Base-by-base conservation (phyloP, 2,329 filamentous ascomycete genomes). In the Phyllosticta paracitricarpa region DNA sequence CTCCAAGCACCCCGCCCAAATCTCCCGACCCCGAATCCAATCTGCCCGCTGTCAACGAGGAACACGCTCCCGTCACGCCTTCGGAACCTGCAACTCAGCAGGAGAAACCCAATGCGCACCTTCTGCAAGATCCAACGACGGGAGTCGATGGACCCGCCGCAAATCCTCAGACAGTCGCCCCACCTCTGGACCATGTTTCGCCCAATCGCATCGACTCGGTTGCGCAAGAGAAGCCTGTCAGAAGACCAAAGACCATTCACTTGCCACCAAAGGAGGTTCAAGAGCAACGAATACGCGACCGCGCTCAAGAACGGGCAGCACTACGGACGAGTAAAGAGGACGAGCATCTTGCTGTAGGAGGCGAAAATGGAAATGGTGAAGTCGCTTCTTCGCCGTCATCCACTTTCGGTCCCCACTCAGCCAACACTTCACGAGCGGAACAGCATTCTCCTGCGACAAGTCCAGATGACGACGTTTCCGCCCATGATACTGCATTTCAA, bases 401-500 rank as follows among this genome's bases (percentile, higher is more conserved):
- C 5, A 91, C 88, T 0, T 76, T 83, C 60, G 84, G 80, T 33
- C 82, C 86, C 1, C 86, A 87, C 67, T 91, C 88, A 53, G 85
- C 85, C 60, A 84, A 87, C 24, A 94, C 89, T 0, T 88, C 89
- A 1, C 82, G 81, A 40, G 80, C 86, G 51, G 82, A 86, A 63
- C 83, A 87, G 64, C 82, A 80, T 6, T 91, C 89, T 1, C 84
- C 88, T 0, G 86, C 88, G 66, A 91, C 89, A 1, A 91, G 88
- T 66, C 86, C 88, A 1, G 88, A 88, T 60, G 83, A 87, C 60
- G 87, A 76, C 28, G 72, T 76, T 55, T 77, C 78, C 62, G 74
- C 71, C 9, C 75, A 76, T 28, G 70, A 57, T 54, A 48, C 14
- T 30, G n/a, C 22, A 5, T 61, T 61, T 9, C 22, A 48, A n/a